Evolutionary conservation across 1,284 basidiomycete genomes (phyloP), one percentile per base, ranked within the genome.

Genomic region (Microbotryum silenes-acaulis): DNA sequence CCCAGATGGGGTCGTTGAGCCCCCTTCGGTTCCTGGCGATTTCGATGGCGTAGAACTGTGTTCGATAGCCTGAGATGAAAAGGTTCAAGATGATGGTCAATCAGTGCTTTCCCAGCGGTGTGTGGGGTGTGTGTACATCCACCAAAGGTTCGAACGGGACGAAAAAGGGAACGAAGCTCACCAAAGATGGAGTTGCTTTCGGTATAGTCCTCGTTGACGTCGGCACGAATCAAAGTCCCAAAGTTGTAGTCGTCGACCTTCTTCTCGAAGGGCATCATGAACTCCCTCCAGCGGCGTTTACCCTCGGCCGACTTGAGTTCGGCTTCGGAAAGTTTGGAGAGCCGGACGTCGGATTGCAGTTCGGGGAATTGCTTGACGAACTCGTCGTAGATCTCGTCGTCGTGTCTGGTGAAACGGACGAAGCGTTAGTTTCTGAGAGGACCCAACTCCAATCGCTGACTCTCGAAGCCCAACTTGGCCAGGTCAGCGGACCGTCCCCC

Each of bases 111-210:
- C 27, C 6, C 27, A 27, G 27, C 6, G 27, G 27, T 3, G 27
- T 1, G 25, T 86, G 87, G 86, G 50, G 31, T 27, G 56, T 48
- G 25, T 5, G 33, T 42, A 54, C 18, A 7, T 47, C 55, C 6
- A 63, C 62, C 48, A 55, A 62, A 29, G 42, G 56, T 27, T 21
- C 23, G 18, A 25, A 23, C 12, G 12, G 45, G 9, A 6, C 2
- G 51, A 44, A 16, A 25, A 10, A 4, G n/a, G 44, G 45, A 18
- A 23, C 14, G 12, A 20, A 14, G 42, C 58, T 2, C 44, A 88
- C 93, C 91, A 73, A 99, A 94, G 65, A 97, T 94, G 16, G 91
- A 90, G 79, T 97, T 98, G 57, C 80, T 83, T 79, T 98, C 88
- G 12, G 84, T 85, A 77, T 98, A 99, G 73, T 94, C 90, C 65